A percentile compares a stretch with the other conserved stretches of the same genome.
Evolutionary conservation across 2,329 filamentous ascomycete genomes (phyloP).

Genomic region (Cyphellophora attinorum): DNA sequence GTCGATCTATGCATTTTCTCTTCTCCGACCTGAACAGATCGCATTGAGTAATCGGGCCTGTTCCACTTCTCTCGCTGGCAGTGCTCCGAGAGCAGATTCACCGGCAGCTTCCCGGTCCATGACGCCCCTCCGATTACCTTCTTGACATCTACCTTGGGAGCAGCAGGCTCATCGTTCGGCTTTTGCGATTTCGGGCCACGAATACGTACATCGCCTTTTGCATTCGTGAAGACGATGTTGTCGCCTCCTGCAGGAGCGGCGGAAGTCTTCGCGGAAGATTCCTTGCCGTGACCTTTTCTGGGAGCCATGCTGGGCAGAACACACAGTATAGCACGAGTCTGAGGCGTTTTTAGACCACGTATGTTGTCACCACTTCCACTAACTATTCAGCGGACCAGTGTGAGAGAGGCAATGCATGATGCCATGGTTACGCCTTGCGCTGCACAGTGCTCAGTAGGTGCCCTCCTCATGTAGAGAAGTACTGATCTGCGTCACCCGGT

Average conservation of each 20-base stretch:
- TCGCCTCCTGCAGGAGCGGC: constrained; percentile 16
- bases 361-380: no score
- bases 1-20: constrained; percentile 60
- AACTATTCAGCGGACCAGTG: no score
- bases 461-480: no score
- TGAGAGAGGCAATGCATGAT: no score
- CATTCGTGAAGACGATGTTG: constrained; percentile 22
- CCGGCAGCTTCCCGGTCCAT: constrained; percentile 94
- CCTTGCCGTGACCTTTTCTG: not conserved
- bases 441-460: no score
- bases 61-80: constrained; percentile 96
- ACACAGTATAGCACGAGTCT: no score
- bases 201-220: constrained; percentile 6
- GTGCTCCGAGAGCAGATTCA: constrained; percentile 87
- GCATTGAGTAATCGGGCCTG: constrained; percentile 81
- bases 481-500: no score
- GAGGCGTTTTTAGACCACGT: no score
- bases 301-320: no score
- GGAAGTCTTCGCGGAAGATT: not conserved
- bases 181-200: constrained; percentile 20
- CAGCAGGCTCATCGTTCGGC: constrained; percentile 10
- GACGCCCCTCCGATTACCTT: constrained; percentile 88
- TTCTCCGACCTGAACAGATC: constrained; percentile 38
- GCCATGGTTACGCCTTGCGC: no score
- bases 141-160: constrained; percentile 46